These are phyloP conservation scores for Brachypodium distachyon DNA, from an alignment of 202 grass and related monocot species.

Conservation along the genomic window DNA sequence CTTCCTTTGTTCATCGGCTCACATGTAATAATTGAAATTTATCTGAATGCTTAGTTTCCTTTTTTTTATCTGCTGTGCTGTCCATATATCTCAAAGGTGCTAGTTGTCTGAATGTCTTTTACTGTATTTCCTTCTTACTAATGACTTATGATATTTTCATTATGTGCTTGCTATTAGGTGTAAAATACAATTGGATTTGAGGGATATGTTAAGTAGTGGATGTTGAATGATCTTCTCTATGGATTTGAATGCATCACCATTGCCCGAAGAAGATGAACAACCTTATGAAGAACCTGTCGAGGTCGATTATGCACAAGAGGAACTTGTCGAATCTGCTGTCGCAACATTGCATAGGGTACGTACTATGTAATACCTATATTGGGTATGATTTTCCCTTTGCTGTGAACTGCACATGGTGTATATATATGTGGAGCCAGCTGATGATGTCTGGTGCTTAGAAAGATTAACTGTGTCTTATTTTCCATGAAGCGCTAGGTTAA, in stretches of 20 bases:
- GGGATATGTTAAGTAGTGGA: slow-evolving; percentile 42
- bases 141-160: neutral
- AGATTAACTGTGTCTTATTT: neutral
- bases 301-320: slow-evolving; percentile 58
- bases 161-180: slow-evolving; percentile 5
- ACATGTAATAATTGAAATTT: neutral
- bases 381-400: neutral
- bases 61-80: neutral
- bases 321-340: slow-evolving; percentile 68
- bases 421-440: neutral
- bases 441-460: neutral
- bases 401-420: neutral
- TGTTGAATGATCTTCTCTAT: slow-evolving; percentile 50
- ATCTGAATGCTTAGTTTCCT: neutral
- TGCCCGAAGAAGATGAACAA: slow-evolving; percentile 92
- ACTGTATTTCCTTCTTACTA: neutral
- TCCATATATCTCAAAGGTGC: neutral
- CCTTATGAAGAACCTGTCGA: slow-evolving; percentile 51
- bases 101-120: neutral
- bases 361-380: neutral
- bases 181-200: neutral
- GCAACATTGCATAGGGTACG: slow-evolving; percentile 65
- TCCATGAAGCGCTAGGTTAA: neutral
- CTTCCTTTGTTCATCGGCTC: neutral
- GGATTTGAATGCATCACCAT: slow-evolving; percentile 92